These are phyloP conservation scores for Rauvolfia tetraphylla DNA, from an alignment of 257 asterid genomes.

Conservation along the genomic window DNA sequence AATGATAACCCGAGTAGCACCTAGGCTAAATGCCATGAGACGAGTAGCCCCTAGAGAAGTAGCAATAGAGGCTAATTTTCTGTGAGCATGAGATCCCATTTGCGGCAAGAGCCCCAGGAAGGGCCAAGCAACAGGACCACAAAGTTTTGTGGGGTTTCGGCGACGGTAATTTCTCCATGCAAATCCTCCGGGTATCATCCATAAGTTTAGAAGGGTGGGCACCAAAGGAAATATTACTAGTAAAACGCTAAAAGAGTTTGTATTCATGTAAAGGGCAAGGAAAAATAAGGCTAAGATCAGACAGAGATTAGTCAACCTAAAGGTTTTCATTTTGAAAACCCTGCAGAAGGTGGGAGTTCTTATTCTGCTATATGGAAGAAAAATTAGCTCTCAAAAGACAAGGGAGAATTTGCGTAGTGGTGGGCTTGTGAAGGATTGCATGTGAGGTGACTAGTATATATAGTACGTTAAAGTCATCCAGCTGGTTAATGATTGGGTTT, in stretches of 20 bases:
- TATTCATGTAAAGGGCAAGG: slow-evolving; percentile 16
- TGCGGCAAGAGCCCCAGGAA: slow-evolving; percentile 47
- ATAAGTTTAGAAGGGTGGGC: slow-evolving; percentile 26
- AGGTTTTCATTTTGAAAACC: slow-evolving; percentile 30
- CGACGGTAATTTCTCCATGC: slow-evolving; percentile 44
- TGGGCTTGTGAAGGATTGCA: slow-evolving; percentile 30
- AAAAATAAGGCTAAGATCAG: slow-evolving; percentile 27
- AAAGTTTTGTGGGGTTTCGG: slow-evolving; percentile 32
- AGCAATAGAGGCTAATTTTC: slow-evolving; percentile 46
- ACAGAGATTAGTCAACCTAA: slow-evolving; percentile 23
- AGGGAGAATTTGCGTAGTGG: not conserved
- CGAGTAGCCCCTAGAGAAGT: slow-evolving; percentile 33
- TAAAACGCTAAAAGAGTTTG: slow-evolving; percentile 20
- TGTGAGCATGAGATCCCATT: slow-evolving; percentile 54
- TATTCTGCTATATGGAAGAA: not conserved
- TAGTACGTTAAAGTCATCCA: slow-evolving; percentile 31
- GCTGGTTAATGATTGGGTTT: slow-evolving; percentile 19
- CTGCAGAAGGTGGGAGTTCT: not conserved
- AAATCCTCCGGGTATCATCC: slow-evolving; percentile 39
- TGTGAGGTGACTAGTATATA: slow-evolving; percentile 29
- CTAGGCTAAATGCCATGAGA: slow-evolving; percentile 54
- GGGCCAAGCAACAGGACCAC: slow-evolving; percentile 50
- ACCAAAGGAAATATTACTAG: slow-evolving; percentile 21
- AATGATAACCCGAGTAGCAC: slow-evolving; percentile 43
- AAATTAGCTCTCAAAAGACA: not conserved